phyloP scores from a whole-genome alignment of 108 stramenopile genomes.

The Epipyxis sp. region DNA sequence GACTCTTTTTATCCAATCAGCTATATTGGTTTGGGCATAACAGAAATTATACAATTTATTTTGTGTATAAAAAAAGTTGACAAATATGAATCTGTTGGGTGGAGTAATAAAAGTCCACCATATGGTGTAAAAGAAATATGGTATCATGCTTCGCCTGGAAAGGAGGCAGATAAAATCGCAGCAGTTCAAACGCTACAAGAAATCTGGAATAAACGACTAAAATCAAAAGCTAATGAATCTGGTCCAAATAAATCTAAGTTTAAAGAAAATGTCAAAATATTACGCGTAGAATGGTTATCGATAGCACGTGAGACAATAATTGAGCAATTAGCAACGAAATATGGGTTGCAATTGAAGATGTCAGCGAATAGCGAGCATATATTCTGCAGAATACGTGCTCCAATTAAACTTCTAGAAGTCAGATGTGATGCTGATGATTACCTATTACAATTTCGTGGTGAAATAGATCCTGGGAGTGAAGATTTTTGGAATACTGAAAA shows the following conservation, averaged over 20 bases:
- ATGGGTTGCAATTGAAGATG: slow-evolving; percentile 51
- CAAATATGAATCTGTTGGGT: background rate
- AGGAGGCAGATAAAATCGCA: background rate
- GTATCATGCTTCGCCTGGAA: background rate
- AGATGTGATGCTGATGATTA: slow-evolving; percentile 40
- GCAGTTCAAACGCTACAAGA: background rate
- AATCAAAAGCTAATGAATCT: background rate
- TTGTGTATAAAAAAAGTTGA: too few relatives aligned
- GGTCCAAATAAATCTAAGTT: too few relatives aligned
- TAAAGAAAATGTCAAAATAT: background rate
- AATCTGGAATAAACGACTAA: background rate
- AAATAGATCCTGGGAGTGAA: slow-evolving; percentile 32
- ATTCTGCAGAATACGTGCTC: slow-evolving; percentile 45
- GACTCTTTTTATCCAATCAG: too few relatives aligned
- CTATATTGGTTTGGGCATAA: too few relatives aligned
- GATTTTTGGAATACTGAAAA: slow-evolving; percentile 22
- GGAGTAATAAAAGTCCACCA: background rate
- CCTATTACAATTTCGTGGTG: slow-evolving; percentile 43
- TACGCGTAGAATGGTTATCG: background rate
- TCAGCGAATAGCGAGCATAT: slow-evolving; percentile 29
- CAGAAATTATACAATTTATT: too few relatives aligned
- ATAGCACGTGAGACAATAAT: slow-evolving; percentile 44
- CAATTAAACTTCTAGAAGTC: slow-evolving; percentile 37
- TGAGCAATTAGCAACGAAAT: slow-evolving; percentile 32
- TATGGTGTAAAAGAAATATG: background rate